These are phyloP conservation scores for Viola odorata DNA, from an alignment of 345 rosid species.

Conservation along the genomic window DNA sequence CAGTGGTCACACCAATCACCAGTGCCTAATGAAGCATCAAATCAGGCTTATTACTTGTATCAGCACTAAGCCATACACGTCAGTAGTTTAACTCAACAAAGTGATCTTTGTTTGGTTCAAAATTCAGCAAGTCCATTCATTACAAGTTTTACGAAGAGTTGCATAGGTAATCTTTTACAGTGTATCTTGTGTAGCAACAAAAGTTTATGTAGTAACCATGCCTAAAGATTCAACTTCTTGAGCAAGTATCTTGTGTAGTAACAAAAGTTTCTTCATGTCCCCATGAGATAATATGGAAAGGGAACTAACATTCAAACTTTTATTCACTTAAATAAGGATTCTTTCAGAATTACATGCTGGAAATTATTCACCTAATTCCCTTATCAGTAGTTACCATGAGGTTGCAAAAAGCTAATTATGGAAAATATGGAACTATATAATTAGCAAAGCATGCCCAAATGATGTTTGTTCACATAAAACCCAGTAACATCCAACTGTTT, in stretches of 20 bases:
- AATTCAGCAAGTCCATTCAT: background rate
- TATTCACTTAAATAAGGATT: no score
- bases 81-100: background rate
- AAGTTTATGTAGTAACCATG: background rate
- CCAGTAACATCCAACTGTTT: no score
- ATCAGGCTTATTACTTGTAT: conserved; percentile 12
- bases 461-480: no score
- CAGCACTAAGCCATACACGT: background rate
- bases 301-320: background rate
- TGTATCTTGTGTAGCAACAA: background rate
- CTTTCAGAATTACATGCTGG: no score
- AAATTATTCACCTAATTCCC: no score
- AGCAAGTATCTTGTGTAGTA: background rate
- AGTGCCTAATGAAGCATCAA: conserved; percentile 42
- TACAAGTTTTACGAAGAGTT: background rate
- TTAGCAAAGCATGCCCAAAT: no score
- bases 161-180: background rate
- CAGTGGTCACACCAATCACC: conserved; percentile 93
- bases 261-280: background rate
- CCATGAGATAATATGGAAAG: conserved; percentile 1
- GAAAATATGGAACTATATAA: no score
- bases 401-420: no score
- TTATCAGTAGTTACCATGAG: no score
- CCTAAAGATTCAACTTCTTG: background rate
- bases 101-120: background rate